Evolutionary conservation across 768 basidiomycete genomes (phyloP).

Genomic region (Lepiota venenata): DNA sequence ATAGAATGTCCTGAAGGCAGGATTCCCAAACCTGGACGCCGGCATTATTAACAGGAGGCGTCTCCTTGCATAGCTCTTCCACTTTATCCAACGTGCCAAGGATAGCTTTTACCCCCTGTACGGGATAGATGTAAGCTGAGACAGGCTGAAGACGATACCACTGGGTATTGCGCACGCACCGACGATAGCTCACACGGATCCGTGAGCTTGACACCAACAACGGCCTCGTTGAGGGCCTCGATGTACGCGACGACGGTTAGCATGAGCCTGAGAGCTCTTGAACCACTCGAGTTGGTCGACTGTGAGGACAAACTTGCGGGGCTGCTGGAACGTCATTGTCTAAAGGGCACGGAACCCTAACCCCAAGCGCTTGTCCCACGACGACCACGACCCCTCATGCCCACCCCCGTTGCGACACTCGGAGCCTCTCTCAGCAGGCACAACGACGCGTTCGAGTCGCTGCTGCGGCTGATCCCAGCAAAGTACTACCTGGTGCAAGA

Average conservation of each 20-base stretch:
- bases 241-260: constrained; percentile 68
- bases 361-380: neutral
- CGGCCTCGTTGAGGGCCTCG: constrained; percentile 68
- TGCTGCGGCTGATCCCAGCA: constrained; percentile 84
- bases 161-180: constrained; percentile 34
- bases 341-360: constrained; percentile 9
- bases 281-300: constrained; percentile 81
- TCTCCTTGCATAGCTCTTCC: constrained; percentile 59
- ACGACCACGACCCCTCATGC: constrained; percentile 32
- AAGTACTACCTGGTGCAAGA: constrained; percentile 82
- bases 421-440: constrained; percentile 72
- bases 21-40: constrained; percentile 96
- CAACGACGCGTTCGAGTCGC: constrained; percentile 81
- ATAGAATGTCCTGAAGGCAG: constrained; percentile 91
- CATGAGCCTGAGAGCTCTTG: constrained; percentile 68
- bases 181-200: constrained; percentile 55
- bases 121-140: constrained; percentile 11
- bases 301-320: constrained; percentile 73
- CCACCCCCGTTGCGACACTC: constrained; percentile 45
- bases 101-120: constrained; percentile 61
- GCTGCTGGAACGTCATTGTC: constrained; percentile 41
- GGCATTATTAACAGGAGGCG: constrained; percentile 86
- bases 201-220: constrained; percentile 73
- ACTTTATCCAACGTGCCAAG: constrained; percentile 64
- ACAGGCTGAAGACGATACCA: neutral